These are phyloP conservation scores for Benincasa hispida DNA, from an alignment of 306 rosid species.

Conservation along the genomic window DNA sequence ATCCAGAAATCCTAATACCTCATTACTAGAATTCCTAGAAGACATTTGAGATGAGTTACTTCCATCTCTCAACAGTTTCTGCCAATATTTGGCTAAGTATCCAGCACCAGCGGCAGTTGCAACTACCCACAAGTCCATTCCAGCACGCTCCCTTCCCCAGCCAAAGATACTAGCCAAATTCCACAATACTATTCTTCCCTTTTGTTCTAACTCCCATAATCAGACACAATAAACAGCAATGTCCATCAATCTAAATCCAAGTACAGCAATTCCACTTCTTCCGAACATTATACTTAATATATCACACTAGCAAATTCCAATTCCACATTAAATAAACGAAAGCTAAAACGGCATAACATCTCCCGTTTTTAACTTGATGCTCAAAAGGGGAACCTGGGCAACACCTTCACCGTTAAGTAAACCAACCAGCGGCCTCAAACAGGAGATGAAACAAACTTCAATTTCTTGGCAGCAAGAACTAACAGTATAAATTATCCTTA, in stretches of 20 bases:
- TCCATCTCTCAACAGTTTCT: slow-evolving; percentile 10
- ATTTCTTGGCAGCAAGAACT: neutral
- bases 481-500: neutral
- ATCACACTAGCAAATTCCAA: neutral
- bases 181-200: neutral
- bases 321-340: neutral
- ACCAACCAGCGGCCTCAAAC: neutral
- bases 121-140: slow-evolving; percentile 82
- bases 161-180: neutral
- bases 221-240: neutral
- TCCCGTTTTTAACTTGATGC: neutral
- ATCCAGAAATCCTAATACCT: neutral
- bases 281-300: neutral
- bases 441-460: neutral
- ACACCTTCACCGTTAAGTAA: neutral
- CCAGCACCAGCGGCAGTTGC: slow-evolving; percentile 78
- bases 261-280: neutral
- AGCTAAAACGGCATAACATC: neutral
- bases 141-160: slow-evolving; percentile 17
- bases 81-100: slow-evolving; percentile 66
- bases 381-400: neutral
- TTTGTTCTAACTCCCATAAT: neutral
- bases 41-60: neutral
- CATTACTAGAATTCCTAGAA: neutral
- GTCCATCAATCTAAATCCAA: neutral